Percentiles rank a stretch among this genome's conserved stretches.
phyloP scores from a whole-genome alignment of 2,329 filamentous ascomycete genomes.

The Colletotrichum aenigma region DNA sequence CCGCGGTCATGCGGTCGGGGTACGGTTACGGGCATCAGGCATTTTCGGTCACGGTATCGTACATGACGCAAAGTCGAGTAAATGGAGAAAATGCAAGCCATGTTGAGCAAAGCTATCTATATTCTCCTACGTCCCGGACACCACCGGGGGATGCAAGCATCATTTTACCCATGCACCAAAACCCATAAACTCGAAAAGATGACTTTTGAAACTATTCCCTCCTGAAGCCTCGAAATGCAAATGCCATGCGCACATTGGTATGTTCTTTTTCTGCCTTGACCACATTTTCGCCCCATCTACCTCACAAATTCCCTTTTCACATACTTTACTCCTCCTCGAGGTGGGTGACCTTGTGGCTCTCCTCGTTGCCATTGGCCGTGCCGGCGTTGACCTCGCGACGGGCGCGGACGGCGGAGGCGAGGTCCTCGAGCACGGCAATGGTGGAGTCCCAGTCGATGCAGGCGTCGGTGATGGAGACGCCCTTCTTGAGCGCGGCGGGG shows the following conservation, averaged over 20 bases:
- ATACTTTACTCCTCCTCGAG: slow-evolving; percentile 54
- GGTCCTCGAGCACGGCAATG: slow-evolving; percentile 78
- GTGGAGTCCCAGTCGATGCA: slow-evolving; percentile 95
- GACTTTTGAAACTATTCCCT: not conserved
- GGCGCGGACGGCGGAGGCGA: slow-evolving; percentile 82
- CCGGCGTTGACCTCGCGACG: slow-evolving; percentile 64
- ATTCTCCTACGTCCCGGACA: not conserved
- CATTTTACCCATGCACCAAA: slow-evolving; percentile 8
- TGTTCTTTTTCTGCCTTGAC: not conserved
- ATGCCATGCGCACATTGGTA: not conserved
- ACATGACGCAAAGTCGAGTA: not conserved
- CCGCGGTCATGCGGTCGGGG: not conserved
- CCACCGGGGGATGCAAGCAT: not conserved
- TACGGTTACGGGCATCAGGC: not conserved
- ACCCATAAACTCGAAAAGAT: not conserved
- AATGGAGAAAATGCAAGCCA: not conserved
- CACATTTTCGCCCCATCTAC: not conserved
- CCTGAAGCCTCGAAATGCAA: slow-evolving; percentile 4
- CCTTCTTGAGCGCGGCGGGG: slow-evolving; percentile 78
- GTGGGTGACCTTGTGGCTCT: slow-evolving; percentile 44
- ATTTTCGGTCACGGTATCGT: not conserved
- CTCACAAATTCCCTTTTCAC: not conserved
- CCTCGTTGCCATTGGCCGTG: slow-evolving; percentile 31
- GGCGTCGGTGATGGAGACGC: slow-evolving; percentile 93
- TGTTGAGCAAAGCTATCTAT: slow-evolving; percentile 1